Base-by-base conservation (phyloP, 2,329 filamentous ascomycete genomes). In the Macrophomina pseudophaseolina region DNA sequence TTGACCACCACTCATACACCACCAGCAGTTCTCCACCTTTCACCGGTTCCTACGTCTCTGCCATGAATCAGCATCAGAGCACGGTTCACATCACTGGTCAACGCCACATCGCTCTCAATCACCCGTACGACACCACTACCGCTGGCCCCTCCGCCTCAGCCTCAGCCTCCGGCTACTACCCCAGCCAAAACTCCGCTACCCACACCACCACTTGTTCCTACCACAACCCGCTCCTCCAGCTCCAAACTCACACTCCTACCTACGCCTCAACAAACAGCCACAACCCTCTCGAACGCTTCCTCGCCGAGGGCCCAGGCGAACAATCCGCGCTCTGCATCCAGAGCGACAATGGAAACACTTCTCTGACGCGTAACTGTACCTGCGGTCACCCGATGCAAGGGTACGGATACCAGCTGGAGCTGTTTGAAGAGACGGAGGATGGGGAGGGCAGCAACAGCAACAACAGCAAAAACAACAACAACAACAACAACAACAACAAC, bases 241-340 rank as follows among this genome's bases (percentile, higher is more conserved):
- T 64, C 66, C 35, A 12, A 11, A 16, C 28, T 3, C 54, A 5
- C 11, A n/a, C 42, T 28, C 33, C 23, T 3, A 30, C 11, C 18
- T 59, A 30, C 54, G 18, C 18, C 33, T 14, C n/a, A 14, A 33
- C 23, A 16, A 35, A 18, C 28, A 30, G 28, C 23, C 42, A 48
- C 40, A 14, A 6, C 18, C 71, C 72, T 3, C 72, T 73, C 69
- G 66, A 70, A 7, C 68, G 73, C 9, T 75, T 72, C 65, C 64
- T 73, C 7, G 59, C 51, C 14, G 72, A 73, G 60, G 71, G 69
- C 8, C 53, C 70, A 4, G 62, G 68, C 9, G 70, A 74, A 44
- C 72, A 73, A 48, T 69, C 66, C 32, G 70, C 72, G 14, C 33
- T 75, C 46, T 72, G 70, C 51, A 48, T 68, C 51, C 68, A 70